Evolutionary conservation across 1,139 yeast species (phyloP).

Genomic region (Candida glucosophila): DNA sequence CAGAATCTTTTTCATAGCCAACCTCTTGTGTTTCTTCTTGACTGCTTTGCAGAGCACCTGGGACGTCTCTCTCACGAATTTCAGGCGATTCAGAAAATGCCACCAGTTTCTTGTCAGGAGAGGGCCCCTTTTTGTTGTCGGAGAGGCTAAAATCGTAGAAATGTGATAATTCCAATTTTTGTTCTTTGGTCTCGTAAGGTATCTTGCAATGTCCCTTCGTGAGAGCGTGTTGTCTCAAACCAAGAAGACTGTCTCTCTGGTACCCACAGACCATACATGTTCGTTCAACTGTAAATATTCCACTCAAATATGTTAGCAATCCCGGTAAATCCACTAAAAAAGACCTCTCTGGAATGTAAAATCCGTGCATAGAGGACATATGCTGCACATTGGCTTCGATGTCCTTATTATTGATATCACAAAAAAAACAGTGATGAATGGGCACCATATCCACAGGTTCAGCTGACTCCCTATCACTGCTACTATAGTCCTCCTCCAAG

Average conservation of each 20-base stretch:
- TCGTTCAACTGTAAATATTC: conserved; percentile 32
- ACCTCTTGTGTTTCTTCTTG: conserved; percentile 2
- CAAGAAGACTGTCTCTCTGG: conserved; percentile 36
- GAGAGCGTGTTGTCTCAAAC: conserved; percentile 44
- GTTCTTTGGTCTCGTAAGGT: conserved; percentile 44
- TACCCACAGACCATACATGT: conserved; percentile 50
- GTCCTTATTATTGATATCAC: conserved; percentile 28
- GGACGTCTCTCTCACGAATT: conserved; percentile 13
- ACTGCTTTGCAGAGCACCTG: conserved; percentile 11
- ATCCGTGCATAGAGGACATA: conserved; percentile 41
- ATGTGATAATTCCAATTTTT: conserved; percentile 26
- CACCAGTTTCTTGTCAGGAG: neutral
- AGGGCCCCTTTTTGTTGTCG: neutral
- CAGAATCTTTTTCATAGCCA: conserved; percentile 7
- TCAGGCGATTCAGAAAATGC: conserved; percentile 7
- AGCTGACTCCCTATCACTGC: conserved; percentile 13
- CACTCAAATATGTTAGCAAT: conserved; percentile 35
- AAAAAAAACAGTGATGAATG: conserved; percentile 31
- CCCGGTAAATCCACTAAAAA: conserved; percentile 36
- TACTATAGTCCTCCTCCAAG: conserved; percentile 16
- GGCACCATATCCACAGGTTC: conserved; percentile 20
- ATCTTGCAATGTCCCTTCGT: conserved; percentile 48
- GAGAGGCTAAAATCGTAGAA: conserved; percentile 32
- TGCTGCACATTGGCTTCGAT: conserved; percentile 38
- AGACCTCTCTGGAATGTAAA: conserved; percentile 42